Evolutionary conservation across 306 rosid genomes (phyloP).

Genomic region (Glycine tomentella): DNA sequence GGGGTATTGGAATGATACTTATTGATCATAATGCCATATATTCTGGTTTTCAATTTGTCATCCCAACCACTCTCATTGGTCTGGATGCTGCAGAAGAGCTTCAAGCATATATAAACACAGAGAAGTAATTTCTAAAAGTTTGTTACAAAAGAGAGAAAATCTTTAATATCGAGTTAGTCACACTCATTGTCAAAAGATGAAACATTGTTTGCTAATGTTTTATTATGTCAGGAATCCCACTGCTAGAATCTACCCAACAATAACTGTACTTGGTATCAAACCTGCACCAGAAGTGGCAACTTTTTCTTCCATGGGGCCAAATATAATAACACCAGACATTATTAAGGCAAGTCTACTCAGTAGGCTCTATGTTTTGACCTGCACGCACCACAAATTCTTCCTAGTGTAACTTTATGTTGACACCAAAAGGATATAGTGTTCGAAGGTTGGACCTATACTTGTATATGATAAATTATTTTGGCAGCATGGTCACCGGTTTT

Average conservation of each 20-base stretch:
- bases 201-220: constrained; percentile 34
- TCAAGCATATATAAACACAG: constrained; percentile 61
- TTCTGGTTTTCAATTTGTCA: constrained; percentile 65
- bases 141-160: constrained; percentile 1
- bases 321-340: constrained; percentile 67
- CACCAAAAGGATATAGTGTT: not conserved
- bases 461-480: constrained; percentile 32
- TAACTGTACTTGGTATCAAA: constrained; percentile 54
- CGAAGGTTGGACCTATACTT: not conserved
- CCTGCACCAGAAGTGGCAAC: constrained; percentile 72
- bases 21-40: constrained; percentile 66
- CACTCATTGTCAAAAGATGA: constrained; percentile 12
- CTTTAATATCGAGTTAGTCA: not conserved
- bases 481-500: too few relatives aligned
- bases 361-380: not conserved
- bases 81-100: constrained; percentile 65
- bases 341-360: constrained; percentile 59
- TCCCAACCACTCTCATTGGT: constrained; percentile 69
- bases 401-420: constrained; percentile 24
- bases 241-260: constrained; percentile 61
- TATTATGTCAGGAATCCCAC: constrained; percentile 57
- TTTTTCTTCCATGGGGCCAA: constrained; percentile 71
- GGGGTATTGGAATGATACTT: constrained; percentile 78
- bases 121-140: constrained; percentile 59
- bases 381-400: constrained; percentile 1